These are phyloP conservation scores for Leishmania lainsoni DNA, from an alignment of 208 protist genomes.

Conservation along the genomic window DNA sequence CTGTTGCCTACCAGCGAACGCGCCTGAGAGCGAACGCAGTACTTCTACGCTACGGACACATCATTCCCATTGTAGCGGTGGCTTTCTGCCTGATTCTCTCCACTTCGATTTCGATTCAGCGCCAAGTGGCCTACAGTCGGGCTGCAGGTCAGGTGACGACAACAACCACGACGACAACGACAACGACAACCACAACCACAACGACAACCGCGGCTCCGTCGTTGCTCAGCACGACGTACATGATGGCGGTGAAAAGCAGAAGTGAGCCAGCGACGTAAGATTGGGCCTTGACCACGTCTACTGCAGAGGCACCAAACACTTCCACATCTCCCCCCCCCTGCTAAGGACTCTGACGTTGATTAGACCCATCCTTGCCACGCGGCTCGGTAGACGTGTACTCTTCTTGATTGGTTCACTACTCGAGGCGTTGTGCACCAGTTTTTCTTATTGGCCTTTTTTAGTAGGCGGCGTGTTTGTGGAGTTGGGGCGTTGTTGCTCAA, in stretches of 20 bases:
- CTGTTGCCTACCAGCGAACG: constrained; percentile 17
- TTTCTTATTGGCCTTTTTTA: neutral
- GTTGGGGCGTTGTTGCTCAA: too few relatives aligned
- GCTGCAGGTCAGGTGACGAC: neutral
- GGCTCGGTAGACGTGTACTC: neutral
- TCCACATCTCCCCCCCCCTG: neutral
- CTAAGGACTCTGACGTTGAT: neutral
- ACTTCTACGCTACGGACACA: constrained; percentile 41
- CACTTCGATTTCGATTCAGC: constrained; percentile 35
- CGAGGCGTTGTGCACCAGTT: neutral
- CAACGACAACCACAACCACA: constrained; percentile 9
- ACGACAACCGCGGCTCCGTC: constrained; percentile 10
- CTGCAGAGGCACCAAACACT: neutral
- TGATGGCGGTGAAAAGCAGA: neutral
- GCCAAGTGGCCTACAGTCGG: constrained; percentile 26
- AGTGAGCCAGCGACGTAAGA: neutral
- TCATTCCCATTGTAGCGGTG: constrained; percentile 38
- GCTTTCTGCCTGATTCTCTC: constrained; percentile 41
- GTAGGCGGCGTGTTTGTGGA: neutral
- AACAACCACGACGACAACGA: constrained; percentile 8
- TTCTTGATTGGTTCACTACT: neutral
- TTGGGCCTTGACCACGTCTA: neutral
- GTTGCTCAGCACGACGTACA: neutral
- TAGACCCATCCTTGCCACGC: neutral
- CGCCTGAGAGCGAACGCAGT: constrained; percentile 29